A percentile compares a stretch with the other conserved stretches of the same genome.
phyloP scores from a whole-genome alignment of 345 rosid species.

The Sonneratia caseolaris region DNA sequence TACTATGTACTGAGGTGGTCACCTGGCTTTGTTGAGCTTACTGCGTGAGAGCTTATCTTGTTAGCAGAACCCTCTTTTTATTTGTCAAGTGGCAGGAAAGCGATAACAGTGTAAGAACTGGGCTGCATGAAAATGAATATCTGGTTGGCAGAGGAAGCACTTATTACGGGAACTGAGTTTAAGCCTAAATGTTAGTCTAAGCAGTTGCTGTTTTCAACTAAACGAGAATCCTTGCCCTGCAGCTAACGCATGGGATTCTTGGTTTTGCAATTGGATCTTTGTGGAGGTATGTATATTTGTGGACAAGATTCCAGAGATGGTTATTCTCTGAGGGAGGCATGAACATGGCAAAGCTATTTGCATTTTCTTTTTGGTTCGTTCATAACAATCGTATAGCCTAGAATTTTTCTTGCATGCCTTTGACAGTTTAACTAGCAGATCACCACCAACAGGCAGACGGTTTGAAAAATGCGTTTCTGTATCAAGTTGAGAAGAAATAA shows the following conservation, averaged over 20 bases:
- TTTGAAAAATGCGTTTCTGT: not conserved
- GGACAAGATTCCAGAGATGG: not conserved
- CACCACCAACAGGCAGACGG: not conserved
- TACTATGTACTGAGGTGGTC: not conserved
- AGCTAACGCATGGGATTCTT: slow-evolving; percentile 81
- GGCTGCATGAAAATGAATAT: not conserved
- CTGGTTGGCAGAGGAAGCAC: not conserved
- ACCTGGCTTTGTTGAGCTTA: not conserved
- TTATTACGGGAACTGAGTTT: not conserved
- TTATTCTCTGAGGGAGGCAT: not conserved
- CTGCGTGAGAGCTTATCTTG: not conserved
- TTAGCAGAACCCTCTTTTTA: not conserved
- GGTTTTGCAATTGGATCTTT: slow-evolving; percentile 78
- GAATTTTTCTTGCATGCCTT: not conserved
- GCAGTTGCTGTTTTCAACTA: not conserved
- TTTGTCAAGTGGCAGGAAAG: not conserved
- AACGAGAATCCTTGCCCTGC: slow-evolving; percentile 11
- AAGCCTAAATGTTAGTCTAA: not conserved
- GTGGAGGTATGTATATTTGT: slow-evolving; percentile 57
- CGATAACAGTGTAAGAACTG: not conserved
- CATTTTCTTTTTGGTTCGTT: not conserved
- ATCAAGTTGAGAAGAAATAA: not conserved
- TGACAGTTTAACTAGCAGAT: not conserved
- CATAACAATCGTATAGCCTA: not conserved
- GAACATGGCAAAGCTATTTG: not conserved